Conservation (phyloP, 805 yeast species). For the Pichia eremophila region DNA sequence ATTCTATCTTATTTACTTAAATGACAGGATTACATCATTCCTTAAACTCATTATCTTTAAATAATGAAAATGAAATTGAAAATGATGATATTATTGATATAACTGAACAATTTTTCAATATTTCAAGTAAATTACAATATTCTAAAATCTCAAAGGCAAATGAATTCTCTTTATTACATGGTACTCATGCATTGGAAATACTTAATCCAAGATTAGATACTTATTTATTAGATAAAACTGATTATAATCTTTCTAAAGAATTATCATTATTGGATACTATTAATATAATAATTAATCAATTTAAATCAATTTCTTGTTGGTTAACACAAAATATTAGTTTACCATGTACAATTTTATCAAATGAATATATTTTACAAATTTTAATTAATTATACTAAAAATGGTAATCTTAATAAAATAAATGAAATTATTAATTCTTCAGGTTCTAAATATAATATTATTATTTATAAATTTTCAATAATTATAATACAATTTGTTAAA, state of each 20-base stretch:
- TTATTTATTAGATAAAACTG: constrained; percentile 44
- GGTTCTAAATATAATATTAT: constrained; percentile 30
- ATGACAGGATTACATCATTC: constrained; percentile 1
- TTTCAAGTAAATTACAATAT: constrained; percentile 25
- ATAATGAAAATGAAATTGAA: too few relatives aligned
- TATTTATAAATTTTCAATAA: constrained; percentile 41
- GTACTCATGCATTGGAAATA: constrained; percentile 81
- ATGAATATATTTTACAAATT: constrained; percentile 42
- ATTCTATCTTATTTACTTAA: too few relatives aligned
- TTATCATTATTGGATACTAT: constrained; percentile 33
- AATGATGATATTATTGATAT: constrained; percentile 33
- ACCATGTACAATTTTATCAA: constrained; percentile 69
- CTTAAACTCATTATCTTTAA: not conserved
- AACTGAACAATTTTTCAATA: constrained; percentile 40
- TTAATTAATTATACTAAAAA: constrained; percentile 2
- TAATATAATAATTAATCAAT: constrained; percentile 40
- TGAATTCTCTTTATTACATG: constrained; percentile 61
- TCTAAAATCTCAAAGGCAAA: constrained; percentile 53
- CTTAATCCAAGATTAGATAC: constrained; percentile 70
- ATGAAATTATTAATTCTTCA: not conserved
- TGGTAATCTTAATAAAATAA: not conserved
- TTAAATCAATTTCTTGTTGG: constrained; percentile 61
- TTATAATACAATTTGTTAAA: constrained; percentile 45
- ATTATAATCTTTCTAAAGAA: constrained; percentile 35
- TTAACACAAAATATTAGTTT: constrained; percentile 55